A percentile compares a stretch with the other conserved stretches of the same genome.
Evolutionary conservation across 352 stramenopile species (phyloP).

Genomic region (Phytophthora tentaculata): DNA sequence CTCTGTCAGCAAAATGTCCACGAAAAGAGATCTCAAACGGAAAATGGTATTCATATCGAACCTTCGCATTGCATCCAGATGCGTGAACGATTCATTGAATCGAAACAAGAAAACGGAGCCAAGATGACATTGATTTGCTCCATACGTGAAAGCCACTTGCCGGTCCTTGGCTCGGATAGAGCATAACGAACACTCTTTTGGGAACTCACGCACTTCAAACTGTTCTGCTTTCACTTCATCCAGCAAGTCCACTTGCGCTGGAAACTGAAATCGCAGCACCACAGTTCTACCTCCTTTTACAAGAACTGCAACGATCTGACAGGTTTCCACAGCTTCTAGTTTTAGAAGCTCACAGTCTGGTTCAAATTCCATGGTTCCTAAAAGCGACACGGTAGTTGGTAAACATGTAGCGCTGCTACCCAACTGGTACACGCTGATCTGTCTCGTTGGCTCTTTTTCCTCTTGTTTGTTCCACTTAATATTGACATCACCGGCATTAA

Average conservation of each 20-base stretch:
- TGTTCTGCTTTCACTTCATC: not conserved
- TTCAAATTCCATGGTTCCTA: not conserved
- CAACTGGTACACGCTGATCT: not conserved
- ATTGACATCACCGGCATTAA: not conserved
- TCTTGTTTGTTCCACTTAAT: not conserved
- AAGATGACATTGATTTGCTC: not conserved
- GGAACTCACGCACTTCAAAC: not conserved
- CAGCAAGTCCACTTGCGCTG: not conserved
- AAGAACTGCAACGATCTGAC: not conserved
- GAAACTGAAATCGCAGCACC: not conserved
- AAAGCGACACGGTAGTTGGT: not conserved
- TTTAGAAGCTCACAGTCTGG: not conserved
- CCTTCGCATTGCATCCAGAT: not conserved
- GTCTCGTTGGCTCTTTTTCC: not conserved
- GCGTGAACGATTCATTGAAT: conserved; percentile 1
- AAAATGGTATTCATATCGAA: not conserved
- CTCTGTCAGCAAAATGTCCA: conserved; percentile 2
- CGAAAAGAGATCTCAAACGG: not conserved
- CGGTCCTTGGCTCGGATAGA: conserved; percentile 2
- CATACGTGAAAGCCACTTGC: conserved; percentile 1
- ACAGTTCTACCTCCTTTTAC: not conserved
- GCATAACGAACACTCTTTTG: not conserved
- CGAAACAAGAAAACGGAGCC: not conserved
- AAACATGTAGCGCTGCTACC: not conserved
- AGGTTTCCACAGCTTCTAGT: not conserved